These are phyloP conservation scores for Calonectria fujianensis DNA, from an alignment of 2,329 filamentous ascomycete genomes.

Conservation along the genomic window DNA sequence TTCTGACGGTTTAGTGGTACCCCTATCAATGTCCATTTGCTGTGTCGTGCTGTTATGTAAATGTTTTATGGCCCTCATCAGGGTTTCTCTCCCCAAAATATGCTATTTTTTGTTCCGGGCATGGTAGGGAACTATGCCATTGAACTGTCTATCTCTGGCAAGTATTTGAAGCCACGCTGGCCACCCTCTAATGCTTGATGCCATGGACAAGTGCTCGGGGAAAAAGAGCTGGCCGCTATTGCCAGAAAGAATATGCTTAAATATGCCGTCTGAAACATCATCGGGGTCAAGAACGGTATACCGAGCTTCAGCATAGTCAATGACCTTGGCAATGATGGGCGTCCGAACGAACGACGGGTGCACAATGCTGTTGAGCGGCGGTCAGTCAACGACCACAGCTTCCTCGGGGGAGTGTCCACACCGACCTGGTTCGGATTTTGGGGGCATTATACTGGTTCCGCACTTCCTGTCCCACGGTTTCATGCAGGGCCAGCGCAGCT, in stretches of 20 bases:
- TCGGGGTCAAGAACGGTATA: not conserved
- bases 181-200: not conserved
- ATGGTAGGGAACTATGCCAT: not conserved
- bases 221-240: slow-evolving; percentile 5
- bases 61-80: not conserved
- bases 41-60: not conserved
- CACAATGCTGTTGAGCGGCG: not conserved
- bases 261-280: slow-evolving; percentile 1
- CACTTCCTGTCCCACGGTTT: slow-evolving; percentile 74
- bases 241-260: not conserved
- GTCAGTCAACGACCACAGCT: not conserved
- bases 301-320: slow-evolving; percentile 3
- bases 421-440: slow-evolving; percentile 7
- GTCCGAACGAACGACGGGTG: not conserved
- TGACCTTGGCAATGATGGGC: slow-evolving; percentile 1
- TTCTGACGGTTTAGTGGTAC: no score
- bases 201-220: not conserved
- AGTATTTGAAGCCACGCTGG: not conserved
- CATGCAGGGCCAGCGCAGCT: slow-evolving; percentile 77
- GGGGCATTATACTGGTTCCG: slow-evolving; percentile 72
- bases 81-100: not conserved
- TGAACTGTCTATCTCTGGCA: not conserved
- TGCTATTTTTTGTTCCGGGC: not conserved
- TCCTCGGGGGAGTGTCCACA: not conserved
- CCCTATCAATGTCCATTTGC: not conserved